Evolutionary conservation across 441 rosid genomes (phyloP).

Genomic region (Rhodomyrtus psidioides): DNA sequence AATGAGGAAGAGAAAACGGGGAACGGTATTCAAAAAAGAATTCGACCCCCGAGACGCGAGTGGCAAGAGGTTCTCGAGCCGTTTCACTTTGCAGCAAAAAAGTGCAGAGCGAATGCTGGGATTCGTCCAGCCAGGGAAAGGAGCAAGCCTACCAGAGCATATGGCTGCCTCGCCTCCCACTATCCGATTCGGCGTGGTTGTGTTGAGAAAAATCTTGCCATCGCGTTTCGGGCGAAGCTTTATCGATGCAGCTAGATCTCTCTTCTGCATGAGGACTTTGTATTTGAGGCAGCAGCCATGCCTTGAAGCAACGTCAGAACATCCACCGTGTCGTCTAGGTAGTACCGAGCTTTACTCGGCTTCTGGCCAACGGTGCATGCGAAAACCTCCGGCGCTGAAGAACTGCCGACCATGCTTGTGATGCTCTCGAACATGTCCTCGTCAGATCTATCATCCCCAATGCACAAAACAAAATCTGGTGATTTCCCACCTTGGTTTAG

Average conservation of each 20-base stretch:
- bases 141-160: background rate
- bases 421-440: slow-evolving; percentile 29
- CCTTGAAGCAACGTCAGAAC: slow-evolving; percentile 25
- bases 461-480: slow-evolving; percentile 22
- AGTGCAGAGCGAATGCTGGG: background rate
- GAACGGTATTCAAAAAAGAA: background rate
- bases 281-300: slow-evolving; percentile 18
- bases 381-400: slow-evolving; percentile 11
- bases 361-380: slow-evolving; percentile 25
- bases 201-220: slow-evolving; percentile 16
- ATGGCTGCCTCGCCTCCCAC: background rate
- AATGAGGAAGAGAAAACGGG: background rate
- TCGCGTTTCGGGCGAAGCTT: background rate
- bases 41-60: background rate
- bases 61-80: background rate
- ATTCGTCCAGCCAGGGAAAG: background rate
- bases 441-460: slow-evolving; percentile 28
- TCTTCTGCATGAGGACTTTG: slow-evolving; percentile 1
- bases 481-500: slow-evolving; percentile 3
- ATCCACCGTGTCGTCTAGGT: slow-evolving; percentile 20
- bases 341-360: slow-evolving; percentile 28
- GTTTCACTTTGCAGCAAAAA: background rate
- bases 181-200: background rate
- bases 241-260: background rate
- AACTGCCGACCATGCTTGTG: background rate